Evolutionary conservation across 768 basidiomycete genomes (phyloP), one percentile per base, ranked within the genome.

Genomic region (Cystobasidium tubakii): DNA sequence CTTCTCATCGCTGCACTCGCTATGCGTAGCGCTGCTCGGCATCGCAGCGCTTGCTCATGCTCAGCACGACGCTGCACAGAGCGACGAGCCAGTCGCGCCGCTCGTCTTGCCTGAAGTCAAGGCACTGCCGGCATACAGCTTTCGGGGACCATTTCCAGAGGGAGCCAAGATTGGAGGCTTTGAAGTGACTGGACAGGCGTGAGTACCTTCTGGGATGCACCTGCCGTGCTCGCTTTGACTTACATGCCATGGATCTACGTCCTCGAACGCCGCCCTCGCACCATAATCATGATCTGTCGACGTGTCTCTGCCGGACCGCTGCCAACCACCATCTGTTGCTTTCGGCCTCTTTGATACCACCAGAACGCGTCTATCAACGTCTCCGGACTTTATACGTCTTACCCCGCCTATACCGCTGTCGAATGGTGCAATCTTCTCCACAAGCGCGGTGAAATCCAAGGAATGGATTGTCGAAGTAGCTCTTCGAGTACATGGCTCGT

Each of bases 381-480:
- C 77, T 9, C 73, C 76, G 34, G 79, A 79, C 74, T 79, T 76
- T 54, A 39, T 79, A 6, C 69, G 79, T 10, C 73, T 79, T 2
- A 74, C 76, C 1, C 79, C 79, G 53, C 72, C 76, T 23, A 74
- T 73, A 17, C 79, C 79, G 1, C 74, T 79, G 31, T 76, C 77
- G 1, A 75, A 78, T 44, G 79, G 79, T 39, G 76, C 76, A 15
- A 33, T 78, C 57, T 79, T 78, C 74, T 57, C 75, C 0, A 33
- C 54, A 6, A 13, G 73, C 0, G 69, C 70, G 4, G 46, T 79
- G 33, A 43, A 70, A 2, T 33, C 73, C 25, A 67, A 74, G 6
- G 79, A 78, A 53, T 79, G 77, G 77, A 72, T 79, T 54, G 77
- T 72, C 39, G 79, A 79, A 34, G 23, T 79, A 46, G 79, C 79